Percentiles rank a stretch among this genome's conserved stretches.
Evolutionary conservation across 805 yeast species (phyloP).

Genomic region (Danielia reshetovae): DNA sequence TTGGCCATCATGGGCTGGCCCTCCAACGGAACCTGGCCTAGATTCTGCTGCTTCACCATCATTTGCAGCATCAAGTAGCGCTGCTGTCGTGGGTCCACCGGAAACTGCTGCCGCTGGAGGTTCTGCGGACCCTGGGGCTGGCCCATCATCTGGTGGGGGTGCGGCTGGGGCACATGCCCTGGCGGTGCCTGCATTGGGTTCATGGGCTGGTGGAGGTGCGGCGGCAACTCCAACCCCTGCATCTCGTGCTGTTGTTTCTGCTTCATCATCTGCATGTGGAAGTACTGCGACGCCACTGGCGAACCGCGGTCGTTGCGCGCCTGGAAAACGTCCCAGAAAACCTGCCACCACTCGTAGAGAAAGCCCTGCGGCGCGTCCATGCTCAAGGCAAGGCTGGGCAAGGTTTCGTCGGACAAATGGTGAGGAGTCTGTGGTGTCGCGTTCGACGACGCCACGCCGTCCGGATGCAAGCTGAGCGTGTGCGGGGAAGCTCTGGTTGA

Average conservation of each 20-base stretch:
- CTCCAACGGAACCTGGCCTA: conserved; percentile 18
- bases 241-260: conserved; percentile 57
- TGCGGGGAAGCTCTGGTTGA: conserved; percentile 20
- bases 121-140: conserved; percentile 15
- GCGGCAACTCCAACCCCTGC: conserved; percentile 32
- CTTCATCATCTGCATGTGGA: conserved; percentile 55
- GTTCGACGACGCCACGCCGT: conserved; percentile 3
- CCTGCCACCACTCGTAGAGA: conserved; percentile 92
- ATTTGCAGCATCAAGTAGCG: conserved; percentile 22
- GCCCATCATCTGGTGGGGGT: conserved; percentile 2
- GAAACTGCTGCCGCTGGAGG: conserved; percentile 5
- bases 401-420: conserved; percentile 36
- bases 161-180: background rate
- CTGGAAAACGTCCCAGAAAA: conserved; percentile 90
- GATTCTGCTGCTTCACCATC: conserved; percentile 24
- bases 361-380: conserved; percentile 88
- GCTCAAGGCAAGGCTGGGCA: conserved; percentile 49
- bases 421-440: conserved; percentile 26
- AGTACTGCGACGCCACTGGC: conserved; percentile 62
- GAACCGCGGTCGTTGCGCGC: conserved; percentile 50
- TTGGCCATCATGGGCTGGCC: conserved; percentile 15
- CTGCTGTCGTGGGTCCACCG: conserved; percentile 16
- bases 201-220: conserved; percentile 2
- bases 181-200: conserved; percentile 3
- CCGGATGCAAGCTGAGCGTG: conserved; percentile 3